Base-by-base conservation (phyloP, 495 filamentous ascomycete genomes). In the Astrothelium subdiscretum region DNA sequence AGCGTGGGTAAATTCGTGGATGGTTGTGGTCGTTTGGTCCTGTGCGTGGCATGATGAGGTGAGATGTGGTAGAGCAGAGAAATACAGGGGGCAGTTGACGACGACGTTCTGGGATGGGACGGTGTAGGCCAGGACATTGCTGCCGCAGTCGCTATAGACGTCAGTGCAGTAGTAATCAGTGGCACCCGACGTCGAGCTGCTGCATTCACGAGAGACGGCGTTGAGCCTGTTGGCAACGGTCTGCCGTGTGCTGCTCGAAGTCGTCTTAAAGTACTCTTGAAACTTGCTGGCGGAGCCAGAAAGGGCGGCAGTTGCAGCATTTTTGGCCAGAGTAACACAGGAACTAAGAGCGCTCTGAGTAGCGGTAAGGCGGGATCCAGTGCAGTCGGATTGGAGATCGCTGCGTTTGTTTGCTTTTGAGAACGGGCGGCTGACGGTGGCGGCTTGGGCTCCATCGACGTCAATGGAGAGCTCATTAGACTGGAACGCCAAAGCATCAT, bases 1-100 rank as follows among this genome's bases (percentile, higher is more conserved):
- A 29, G 83, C 75, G 64, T 87, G 85, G 15, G 85, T 85, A 60
- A 81, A 72, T 74, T 87, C 85, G 65, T 87, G 85, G 11, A 87
- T 72, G 18, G 76, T 78, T 10, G 83, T 86, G 38, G 79, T 83
- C 1, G 77, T 76, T 70, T 83, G 81, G 65, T 86, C 83, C 69
- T 86, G 83, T 8, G 64, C 74, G 63, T 85, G 81, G 73, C 83
- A 86, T 2, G 62, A 66, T 29, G 57, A 66, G 0, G 79, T 66
- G 52, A 82, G 57, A 18, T 72, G 69, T 0, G 79, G 72, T 20
- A 86, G 71, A 22, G 71, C 70, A 29, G 65, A 74, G 69, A 83
- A 86, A 69, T 77, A 84, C 40, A 85, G 73, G 31, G 74, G 72
- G 68, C 83, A 85, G 71, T 83, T 83, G 43, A 78, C 80, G 59